These are phyloP conservation scores for Malus sylvestris DNA, from an alignment of 306 rosid species.

Conservation along the genomic window DNA sequence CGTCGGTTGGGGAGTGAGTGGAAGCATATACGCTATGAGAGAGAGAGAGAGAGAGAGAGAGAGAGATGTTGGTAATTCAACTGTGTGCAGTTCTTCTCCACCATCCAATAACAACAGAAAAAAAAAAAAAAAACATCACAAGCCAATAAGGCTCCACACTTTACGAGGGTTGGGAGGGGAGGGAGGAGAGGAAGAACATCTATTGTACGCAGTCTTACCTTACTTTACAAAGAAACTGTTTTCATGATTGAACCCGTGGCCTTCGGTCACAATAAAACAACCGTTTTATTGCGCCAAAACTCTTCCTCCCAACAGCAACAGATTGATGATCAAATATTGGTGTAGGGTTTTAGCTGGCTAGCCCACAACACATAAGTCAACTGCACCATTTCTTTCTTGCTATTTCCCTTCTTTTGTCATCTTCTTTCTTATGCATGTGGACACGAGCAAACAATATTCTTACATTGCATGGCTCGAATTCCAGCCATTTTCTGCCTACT, in stretches of 20 bases:
- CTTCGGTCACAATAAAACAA: no score
- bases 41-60: neutral
- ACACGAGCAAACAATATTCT: slow-evolving; percentile 1
- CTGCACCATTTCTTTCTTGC: slow-evolving; percentile 28
- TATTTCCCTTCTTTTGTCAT: slow-evolving; percentile 3
- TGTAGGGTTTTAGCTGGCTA: neutral
- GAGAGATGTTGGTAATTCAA: neutral
- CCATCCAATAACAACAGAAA: neutral
- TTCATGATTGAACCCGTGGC: no score
- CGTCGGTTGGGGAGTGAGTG: neutral
- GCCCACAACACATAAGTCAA: slow-evolving; percentile 56
- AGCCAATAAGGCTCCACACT: no score
- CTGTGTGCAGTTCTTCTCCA: neutral
- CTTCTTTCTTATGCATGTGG: slow-evolving; percentile 32
- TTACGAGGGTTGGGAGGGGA: no score
- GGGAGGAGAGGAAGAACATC: no score
- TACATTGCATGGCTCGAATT: slow-evolving; percentile 44
- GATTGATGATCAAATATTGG: no score
- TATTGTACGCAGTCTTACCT: no score
- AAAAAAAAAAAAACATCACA: neutral
- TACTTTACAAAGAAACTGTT: no score
- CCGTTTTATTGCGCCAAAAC: no score
- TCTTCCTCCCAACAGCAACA: no score
- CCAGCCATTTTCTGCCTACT: slow-evolving; percentile 20
- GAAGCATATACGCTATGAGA: slow-evolving; percentile 8